phyloP scores from a whole-genome alignment of 2,329 filamentous ascomycete species.

The Lecanicillium sp. region DNA sequence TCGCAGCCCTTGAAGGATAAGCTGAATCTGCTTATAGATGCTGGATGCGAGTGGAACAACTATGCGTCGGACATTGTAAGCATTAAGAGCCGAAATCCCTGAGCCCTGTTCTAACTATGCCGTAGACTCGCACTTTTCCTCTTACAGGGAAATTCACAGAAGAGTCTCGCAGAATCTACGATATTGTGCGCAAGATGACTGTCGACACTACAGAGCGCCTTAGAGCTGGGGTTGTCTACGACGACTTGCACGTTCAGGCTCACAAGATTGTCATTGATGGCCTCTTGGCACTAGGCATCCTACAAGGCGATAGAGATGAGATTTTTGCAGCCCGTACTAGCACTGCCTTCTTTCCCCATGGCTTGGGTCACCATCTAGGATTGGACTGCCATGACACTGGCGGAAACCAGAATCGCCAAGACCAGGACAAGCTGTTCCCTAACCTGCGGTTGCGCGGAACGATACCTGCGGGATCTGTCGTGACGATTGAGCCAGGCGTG shows the following conservation, averaged over 20 bases:
- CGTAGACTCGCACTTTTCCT: conserved; percentile 78
- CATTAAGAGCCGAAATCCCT: background rate
- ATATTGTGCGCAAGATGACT: conserved; percentile 82
- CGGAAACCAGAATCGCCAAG: conserved; percentile 67
- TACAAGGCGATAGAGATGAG: conserved; percentile 60
- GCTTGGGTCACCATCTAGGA: conserved; percentile 81
- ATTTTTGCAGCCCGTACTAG: conserved; percentile 73
- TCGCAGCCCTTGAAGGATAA: conserved; percentile 60
- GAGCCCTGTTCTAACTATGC: conserved; percentile 3
- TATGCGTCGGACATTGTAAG: conserved; percentile 61
- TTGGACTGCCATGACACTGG: conserved; percentile 89
- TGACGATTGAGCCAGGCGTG: conserved; percentile 91
- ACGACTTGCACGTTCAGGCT: conserved; percentile 70
- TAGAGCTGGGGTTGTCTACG: conserved; percentile 68
- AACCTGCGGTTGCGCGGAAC: conserved; percentile 74
- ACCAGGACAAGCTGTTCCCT: conserved; percentile 74
- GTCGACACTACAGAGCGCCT: conserved; percentile 64
- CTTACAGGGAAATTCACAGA: conserved; percentile 61
- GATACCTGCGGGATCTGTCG: conserved; percentile 69
- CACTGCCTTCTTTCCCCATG: conserved; percentile 85
- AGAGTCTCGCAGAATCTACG: conserved; percentile 67
- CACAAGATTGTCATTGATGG: conserved; percentile 77
- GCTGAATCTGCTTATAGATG: conserved; percentile 75
- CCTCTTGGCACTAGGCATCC: conserved; percentile 63
- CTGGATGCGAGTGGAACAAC: conserved; percentile 66